Conservation (phyloP, 768 basidiomycete genomes). For the Imleria badia region DNA sequence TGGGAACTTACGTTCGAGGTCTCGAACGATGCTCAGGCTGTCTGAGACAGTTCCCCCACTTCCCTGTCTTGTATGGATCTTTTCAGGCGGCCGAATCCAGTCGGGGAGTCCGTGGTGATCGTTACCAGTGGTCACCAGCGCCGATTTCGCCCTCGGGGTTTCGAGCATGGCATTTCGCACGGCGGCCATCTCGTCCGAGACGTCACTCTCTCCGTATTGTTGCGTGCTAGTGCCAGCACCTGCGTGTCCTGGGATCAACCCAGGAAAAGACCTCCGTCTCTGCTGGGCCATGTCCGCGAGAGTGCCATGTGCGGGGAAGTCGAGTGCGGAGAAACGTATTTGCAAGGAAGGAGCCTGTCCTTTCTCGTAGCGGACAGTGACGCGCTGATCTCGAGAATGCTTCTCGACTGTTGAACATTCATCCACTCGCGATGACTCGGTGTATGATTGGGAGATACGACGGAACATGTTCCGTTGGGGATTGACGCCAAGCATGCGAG, state of each 20-base stretch:
- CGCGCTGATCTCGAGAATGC: conserved; percentile 36
- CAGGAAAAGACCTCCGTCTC: conserved; percentile 14
- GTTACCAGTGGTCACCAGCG: background rate
- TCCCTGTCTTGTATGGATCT: conserved; percentile 8
- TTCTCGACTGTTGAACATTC: conserved; percentile 6
- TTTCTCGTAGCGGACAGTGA: conserved; percentile 47
- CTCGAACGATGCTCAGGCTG: conserved; percentile 45
- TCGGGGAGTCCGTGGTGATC: background rate
- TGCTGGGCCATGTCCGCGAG: conserved; percentile 16
- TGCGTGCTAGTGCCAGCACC: background rate
- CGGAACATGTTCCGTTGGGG: conserved; percentile 54
- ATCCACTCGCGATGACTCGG: conserved; percentile 9
- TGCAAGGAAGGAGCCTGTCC: conserved; percentile 50
- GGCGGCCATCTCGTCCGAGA: conserved; percentile 11
- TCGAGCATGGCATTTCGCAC: conserved; percentile 3
- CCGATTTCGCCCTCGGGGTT: conserved; percentile 16
- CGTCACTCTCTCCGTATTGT: background rate
- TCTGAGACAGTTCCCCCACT: conserved; percentile 39
- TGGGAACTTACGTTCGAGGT: conserved; percentile 56
- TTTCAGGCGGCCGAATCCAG: conserved; percentile 15
- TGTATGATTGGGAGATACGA: conserved; percentile 47
- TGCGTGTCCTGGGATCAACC: conserved; percentile 3
- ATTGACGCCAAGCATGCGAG: conserved; percentile 51
- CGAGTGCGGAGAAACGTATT: conserved; percentile 54
- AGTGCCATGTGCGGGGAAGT: conserved; percentile 35